Base-by-base conservation (phyloP, 371 early-diverging fungal genomes). In the Mortierella sp. region DNA sequence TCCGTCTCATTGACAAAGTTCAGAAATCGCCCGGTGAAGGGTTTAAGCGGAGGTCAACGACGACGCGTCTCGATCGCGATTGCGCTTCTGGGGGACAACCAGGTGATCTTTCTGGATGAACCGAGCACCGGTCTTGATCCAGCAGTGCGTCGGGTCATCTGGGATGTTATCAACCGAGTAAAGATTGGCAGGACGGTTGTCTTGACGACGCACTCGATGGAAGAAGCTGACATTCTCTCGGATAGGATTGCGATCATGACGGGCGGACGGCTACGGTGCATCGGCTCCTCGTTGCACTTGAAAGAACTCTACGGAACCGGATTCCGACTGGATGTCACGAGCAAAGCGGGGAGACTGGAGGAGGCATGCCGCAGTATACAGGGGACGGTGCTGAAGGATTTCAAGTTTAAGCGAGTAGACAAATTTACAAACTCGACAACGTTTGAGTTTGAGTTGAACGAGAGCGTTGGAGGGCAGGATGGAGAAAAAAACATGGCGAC, bases 121-220 rank as follows among this genome's bases (percentile, higher is more conserved):
- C 87, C 87, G 1, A 84, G 85, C 32, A 84, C 70, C 2, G 92
- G 90, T 0, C 58, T 91, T 14, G 89, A 92, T 56, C 89, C 92
- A 2, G 86, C 89, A 43, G 88, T 92, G 23, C 82, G 92, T 8
- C 80, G 92, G 0, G 50, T 88, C 34, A 88, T 91, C 46, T 91
- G 92, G 92, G 81, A 84, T 57, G 87, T 91, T 54, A 82, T 92
- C 57, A 69, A 83, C 55, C 68, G 79, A 14, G 87, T 90, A 24
- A 84, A 83, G 46, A 57, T 62, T 19, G 82, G 80, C 42, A 83
- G 82, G 48, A 90, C 92, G 15, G 80, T 93, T 37, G 78, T 93
- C 42, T 60, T 91, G 66, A 87, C 84, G 12, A 84, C 90, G 0
- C 90, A 92, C 50, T 85, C 85, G n/a, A 90, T 91, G 91, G 93